These are phyloP conservation scores for Streptanthus diversifolius DNA, from an alignment of 345 rosid species.

Conservation along the genomic window DNA sequence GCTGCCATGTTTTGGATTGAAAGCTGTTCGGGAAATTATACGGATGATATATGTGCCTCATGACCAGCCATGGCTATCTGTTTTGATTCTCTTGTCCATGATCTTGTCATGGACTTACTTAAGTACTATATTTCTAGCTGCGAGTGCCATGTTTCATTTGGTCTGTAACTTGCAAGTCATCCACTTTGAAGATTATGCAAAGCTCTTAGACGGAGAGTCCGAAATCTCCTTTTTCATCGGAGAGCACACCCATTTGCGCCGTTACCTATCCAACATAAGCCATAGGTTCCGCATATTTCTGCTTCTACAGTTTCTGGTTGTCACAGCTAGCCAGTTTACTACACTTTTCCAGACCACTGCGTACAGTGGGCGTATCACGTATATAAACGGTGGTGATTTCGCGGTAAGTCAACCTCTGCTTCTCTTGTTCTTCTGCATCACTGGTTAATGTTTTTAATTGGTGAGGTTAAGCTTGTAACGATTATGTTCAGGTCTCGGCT, in stretches of 20 bases:
- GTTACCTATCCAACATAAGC: conserved; percentile 88
- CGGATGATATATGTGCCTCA: conserved; percentile 47
- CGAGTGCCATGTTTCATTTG: conserved; percentile 75
- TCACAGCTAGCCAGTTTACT: conserved; percentile 66
- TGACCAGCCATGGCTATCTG: conserved; percentile 67
- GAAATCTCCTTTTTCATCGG: conserved; percentile 60
- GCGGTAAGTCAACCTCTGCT: conserved; percentile 51
- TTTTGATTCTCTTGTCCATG: conserved; percentile 47
- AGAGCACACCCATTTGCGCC: conserved; percentile 70
- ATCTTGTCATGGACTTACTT: conserved; percentile 72
- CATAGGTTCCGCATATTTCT: conserved; percentile 93
- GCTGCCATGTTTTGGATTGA: conserved; percentile 67
- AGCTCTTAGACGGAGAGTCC: conserved; percentile 62
- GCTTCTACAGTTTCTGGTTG: conserved; percentile 65
- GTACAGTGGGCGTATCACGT: conserved; percentile 58
- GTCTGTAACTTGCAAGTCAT: conserved; percentile 92
- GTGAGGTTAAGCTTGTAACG: conserved; percentile 1
- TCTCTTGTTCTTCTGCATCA: not conserved
- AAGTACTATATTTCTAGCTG: conserved; percentile 64
- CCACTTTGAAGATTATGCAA: conserved; percentile 74
- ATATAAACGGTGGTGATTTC: conserved; percentile 79
- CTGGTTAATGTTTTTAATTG: not conserved
- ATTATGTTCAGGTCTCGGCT: conserved; percentile 58
- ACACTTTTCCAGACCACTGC: conserved; percentile 78
- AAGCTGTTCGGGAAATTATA: conserved; percentile 58